These are phyloP conservation scores for Puccinia hordei DNA, from an alignment of 1,284 basidiomycete genomes.

Conservation along the genomic window DNA sequence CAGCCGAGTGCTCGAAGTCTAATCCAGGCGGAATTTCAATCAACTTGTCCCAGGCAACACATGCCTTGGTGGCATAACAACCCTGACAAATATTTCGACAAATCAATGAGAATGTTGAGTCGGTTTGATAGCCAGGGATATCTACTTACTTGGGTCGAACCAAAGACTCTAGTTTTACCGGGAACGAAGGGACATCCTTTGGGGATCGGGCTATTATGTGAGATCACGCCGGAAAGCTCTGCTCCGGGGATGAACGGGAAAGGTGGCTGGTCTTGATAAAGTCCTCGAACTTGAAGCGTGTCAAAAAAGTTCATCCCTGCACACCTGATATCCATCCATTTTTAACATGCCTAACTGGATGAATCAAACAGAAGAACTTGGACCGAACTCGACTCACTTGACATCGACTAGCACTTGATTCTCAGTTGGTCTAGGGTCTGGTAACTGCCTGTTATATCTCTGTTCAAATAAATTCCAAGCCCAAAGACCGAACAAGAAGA, in stretches of 20 bases:
- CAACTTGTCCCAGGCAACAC: slow-evolving; percentile 64
- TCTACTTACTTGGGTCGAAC: slow-evolving; percentile 70
- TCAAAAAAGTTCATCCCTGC: slow-evolving; percentile 57
- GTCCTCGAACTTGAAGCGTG: slow-evolving; percentile 56
- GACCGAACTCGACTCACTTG: slow-evolving; percentile 18
- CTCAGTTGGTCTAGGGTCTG: slow-evolving; percentile 17
- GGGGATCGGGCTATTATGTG: slow-evolving; percentile 75
- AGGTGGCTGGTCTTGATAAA: slow-evolving; percentile 57
- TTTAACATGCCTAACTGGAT: slow-evolving; percentile 58
- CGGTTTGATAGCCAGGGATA: not conserved
- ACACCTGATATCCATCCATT: slow-evolving; percentile 64
- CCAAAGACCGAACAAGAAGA: not conserved
- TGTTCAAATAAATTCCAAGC: not conserved
- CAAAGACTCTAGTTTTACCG: slow-evolving; percentile 85
- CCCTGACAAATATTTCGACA: not conserved
- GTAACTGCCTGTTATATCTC: slow-evolving; percentile 1
- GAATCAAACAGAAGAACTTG: slow-evolving; percentile 69
- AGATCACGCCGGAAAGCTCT: slow-evolving; percentile 81
- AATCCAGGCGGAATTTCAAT: slow-evolving; percentile 69
- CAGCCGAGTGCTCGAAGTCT: slow-evolving; percentile 69
- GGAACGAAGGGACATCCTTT: slow-evolving; percentile 74
- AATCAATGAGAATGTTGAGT: not conserved
- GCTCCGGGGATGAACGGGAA: slow-evolving; percentile 57
- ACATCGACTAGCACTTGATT: slow-evolving; percentile 42
- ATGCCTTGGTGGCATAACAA: slow-evolving; percentile 59